phyloP scores from a whole-genome alignment of 495 filamentous ascomycete species.

The Trichoderma reesei region DNA sequence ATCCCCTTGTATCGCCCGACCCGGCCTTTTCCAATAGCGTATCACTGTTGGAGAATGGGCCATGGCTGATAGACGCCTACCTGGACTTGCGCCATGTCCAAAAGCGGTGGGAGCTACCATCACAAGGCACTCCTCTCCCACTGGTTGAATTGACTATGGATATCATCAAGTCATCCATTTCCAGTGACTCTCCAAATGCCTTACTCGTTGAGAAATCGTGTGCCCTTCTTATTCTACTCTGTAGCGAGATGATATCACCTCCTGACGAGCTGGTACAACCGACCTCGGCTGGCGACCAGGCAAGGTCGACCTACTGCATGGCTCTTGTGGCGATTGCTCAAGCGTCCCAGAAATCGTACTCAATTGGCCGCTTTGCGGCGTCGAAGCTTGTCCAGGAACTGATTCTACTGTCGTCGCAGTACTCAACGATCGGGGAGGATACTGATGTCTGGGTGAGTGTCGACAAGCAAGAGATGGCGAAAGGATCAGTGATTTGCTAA shows the following conservation, averaged over 20 bases:
- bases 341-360: neutral
- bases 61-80: constrained; percentile 20
- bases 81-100: constrained; percentile 13
- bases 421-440: neutral
- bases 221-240: constrained; percentile 6
- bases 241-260: constrained; percentile 8
- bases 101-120: constrained; percentile 12
- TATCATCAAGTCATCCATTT: neutral
- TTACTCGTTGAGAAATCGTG: neutral
- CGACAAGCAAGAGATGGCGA: too few species aligned
- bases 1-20: constrained; percentile 3
- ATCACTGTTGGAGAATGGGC: constrained; percentile 12
- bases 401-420: neutral
- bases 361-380: constrained; percentile 8
- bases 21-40: neutral
- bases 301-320: neutral
- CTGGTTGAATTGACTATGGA: neutral
- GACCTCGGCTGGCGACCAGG: neutral
- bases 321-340: constrained; percentile 7
- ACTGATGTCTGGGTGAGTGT: constrained; percentile 8
- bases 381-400: constrained; percentile 11
- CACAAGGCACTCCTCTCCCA: neutral
- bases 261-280: neutral
- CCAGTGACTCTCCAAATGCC: neutral
- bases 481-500: neutral